These are phyloP conservation scores for Diaporthe eres DNA, from an alignment of 2,329 filamentous ascomycete species.

Conservation along the genomic window DNA sequence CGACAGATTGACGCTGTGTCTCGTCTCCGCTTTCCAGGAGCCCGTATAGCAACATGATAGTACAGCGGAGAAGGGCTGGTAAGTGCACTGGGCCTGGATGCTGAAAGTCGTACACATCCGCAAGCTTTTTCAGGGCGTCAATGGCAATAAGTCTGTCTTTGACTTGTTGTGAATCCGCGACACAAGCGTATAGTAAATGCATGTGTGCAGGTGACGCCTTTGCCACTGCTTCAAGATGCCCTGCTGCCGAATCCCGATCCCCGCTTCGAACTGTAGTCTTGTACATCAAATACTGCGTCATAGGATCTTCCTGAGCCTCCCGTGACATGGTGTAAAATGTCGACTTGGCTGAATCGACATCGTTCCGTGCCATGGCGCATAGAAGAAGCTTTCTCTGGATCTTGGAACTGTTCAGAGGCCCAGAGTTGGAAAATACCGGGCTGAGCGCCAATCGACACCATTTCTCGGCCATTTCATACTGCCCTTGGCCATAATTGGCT, in stretches of 20 bases:
- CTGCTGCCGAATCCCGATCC: constrained; percentile 70
- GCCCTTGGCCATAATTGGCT: constrained; percentile 63
- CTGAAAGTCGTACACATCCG: constrained; percentile 67
- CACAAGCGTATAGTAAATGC: constrained; percentile 83
- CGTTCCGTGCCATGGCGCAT: constrained; percentile 74
- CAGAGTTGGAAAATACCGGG: constrained; percentile 74
- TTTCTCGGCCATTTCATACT: constrained; percentile 68
- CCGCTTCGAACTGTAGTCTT: constrained; percentile 75
- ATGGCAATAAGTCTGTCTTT: constrained; percentile 74
- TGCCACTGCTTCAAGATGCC: constrained; percentile 74
- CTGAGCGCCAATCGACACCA: constrained; percentile 84
- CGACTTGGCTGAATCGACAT: constrained; percentile 67
- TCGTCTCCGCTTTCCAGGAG: constrained; percentile 54
- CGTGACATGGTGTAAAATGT: constrained; percentile 73
- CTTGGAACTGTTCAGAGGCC: constrained; percentile 76
- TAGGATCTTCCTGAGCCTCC: constrained; percentile 69
- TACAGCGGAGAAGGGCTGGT: constrained; percentile 75
- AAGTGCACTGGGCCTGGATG: constrained; percentile 67
- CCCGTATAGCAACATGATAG: constrained; percentile 64
- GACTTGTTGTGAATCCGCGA: constrained; percentile 79
- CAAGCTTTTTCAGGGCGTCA: constrained; percentile 70
- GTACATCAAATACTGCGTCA: constrained; percentile 82
- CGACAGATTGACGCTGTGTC: constrained; percentile 44
- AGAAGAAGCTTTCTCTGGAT: constrained; percentile 81
- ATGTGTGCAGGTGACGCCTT: constrained; percentile 63